Evolutionary conservation across 805 yeast genomes (phyloP), one percentile per base, ranked within the genome.

Genomic region (Scheffersomyces coipomensis): DNA sequence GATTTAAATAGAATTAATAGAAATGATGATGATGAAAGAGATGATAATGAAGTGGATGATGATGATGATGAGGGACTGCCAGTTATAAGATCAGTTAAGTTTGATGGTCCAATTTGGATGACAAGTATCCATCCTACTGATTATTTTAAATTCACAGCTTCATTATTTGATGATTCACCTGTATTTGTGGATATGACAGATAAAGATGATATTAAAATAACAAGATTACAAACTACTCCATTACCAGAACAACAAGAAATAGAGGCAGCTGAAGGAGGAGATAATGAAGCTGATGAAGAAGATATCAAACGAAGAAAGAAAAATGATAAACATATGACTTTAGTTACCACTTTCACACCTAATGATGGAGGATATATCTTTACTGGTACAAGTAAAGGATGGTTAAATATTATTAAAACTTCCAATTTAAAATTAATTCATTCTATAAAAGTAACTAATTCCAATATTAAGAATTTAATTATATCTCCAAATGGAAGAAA

Each of bases 361-460:
- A 76, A 75, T 2, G 56, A 69, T 36, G 89, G 83, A 2, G 68
- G 63, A 13, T 77, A 70, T 41, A 67, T 88, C 2, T 63, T 88
- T 26, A 68, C 83, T 0, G 97, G 97, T 0, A 88, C 95, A 2
- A 81, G 82, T 40, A 83, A 85, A 56, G 97, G 97, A 1, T 76
- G 80, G 75, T 49, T 90, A 11, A 81, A 81, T 44, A 69, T 88
- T 10, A 55, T 76, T 18, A 51, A 45, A 15, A 44, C 61, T 1
- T 29, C 37, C 3, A 45, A 58, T 0, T 44, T 71, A 3, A 53
- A 65, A 18, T 58, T 75, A 8, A 58, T 81, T 2, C 70, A 71
- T 42, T 62, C 75, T n/a, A 61, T 68, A 24, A 81, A 81, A 47
- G 60, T 86, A n/a, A 73, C 89, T 33, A 73, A 75, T 34, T 73